phyloP scores from a whole-genome alignment of 257 asterid species.

The Verbena officinalis region DNA sequence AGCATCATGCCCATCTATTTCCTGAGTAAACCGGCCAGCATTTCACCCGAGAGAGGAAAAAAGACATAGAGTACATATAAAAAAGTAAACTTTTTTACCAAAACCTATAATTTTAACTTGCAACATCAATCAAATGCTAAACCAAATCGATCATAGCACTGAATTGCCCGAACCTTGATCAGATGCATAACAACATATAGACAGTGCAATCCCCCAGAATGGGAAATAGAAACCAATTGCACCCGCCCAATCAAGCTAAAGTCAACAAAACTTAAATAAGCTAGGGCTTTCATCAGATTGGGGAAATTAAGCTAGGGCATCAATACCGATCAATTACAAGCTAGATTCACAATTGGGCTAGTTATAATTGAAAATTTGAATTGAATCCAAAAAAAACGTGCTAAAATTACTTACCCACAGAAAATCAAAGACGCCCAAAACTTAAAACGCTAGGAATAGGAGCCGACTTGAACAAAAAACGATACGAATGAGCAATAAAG shows the following conservation, averaged over 20 bases:
- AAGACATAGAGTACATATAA: neutral
- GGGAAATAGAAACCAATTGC: constrained; percentile 11
- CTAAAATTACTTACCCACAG: constrained; percentile 30
- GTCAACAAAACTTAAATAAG: neutral
- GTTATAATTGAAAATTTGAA: constrained; percentile 17
- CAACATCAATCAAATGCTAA: constrained; percentile 21
- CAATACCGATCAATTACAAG: constrained; percentile 14
- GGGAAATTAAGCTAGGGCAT: constrained; percentile 34
- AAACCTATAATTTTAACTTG: constrained; percentile 1
- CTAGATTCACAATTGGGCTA: constrained; percentile 22
- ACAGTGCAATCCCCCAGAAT: constrained; percentile 6
- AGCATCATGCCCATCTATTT: neutral
- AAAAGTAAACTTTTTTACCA: neutral
- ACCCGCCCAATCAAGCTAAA: constrained; percentile 18
- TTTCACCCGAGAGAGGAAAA: neutral
- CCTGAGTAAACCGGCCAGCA: constrained; percentile 17
- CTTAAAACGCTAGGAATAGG: constrained; percentile 5
- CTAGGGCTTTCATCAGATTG: constrained; percentile 36
- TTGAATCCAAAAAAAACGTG: constrained; percentile 23
- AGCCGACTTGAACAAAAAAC: constrained; percentile 8
- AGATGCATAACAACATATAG: constrained; percentile 7
- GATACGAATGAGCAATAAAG: neutral
- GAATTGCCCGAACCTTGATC: constrained; percentile 29
- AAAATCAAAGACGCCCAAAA: constrained; percentile 18
- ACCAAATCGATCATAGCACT: constrained; percentile 14